Evolutionary conservation across 352 stramenopile genomes (phyloP).

Genomic region (Pythium guiyangense): DNA sequence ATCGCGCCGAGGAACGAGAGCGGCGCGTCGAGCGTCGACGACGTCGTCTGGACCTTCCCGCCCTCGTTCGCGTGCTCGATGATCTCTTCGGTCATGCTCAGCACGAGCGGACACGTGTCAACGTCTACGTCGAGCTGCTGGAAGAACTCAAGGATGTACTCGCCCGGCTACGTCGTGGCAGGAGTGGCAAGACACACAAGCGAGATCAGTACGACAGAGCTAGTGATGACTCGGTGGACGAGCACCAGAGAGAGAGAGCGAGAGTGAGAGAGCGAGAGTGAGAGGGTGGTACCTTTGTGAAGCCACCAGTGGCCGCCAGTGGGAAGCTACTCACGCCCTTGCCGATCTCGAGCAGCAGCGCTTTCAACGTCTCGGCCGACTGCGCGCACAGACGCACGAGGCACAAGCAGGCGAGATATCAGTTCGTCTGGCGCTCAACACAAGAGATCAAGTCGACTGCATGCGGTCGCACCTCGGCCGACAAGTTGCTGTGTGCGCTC

Average conservation of each 20-base stretch:
- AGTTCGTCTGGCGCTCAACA: neutral
- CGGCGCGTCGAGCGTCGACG: slow-evolving; percentile 76
- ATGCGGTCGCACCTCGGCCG: slow-evolving; percentile 38
- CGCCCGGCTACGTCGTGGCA: slow-evolving; percentile 39
- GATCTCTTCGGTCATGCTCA: slow-evolving; percentile 85
- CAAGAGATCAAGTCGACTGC: too few relatives aligned
- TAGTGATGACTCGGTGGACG: neutral
- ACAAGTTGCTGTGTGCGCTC: slow-evolving; percentile 42
- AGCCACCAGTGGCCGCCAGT: slow-evolving; percentile 58
- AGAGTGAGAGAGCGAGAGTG: too few relatives aligned
- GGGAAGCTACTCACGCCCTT: slow-evolving; percentile 77
- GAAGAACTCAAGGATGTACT: slow-evolving; percentile 91
- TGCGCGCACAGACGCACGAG: slow-evolving; percentile 15
- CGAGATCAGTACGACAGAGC: neutral
- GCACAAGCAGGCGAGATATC: neutral
- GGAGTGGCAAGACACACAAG: neutral
- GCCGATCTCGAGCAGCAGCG: slow-evolving; percentile 81
- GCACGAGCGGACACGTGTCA: slow-evolving; percentile 79
- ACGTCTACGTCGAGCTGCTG: slow-evolving; percentile 88
- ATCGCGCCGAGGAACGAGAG: slow-evolving; percentile 85
- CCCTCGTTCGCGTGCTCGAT: too few relatives aligned
- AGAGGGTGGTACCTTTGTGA: slow-evolving; percentile 63
- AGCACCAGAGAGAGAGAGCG: too few relatives aligned
- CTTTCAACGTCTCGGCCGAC: slow-evolving; percentile 77
- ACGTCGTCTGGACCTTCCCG: slow-evolving; percentile 46